Percentiles rank a stretch among this genome's conserved stretches.
Evolutionary conservation across 2,329 filamentous ascomycete genomes (phyloP).

Genomic region (Fusarium palustre): DNA sequence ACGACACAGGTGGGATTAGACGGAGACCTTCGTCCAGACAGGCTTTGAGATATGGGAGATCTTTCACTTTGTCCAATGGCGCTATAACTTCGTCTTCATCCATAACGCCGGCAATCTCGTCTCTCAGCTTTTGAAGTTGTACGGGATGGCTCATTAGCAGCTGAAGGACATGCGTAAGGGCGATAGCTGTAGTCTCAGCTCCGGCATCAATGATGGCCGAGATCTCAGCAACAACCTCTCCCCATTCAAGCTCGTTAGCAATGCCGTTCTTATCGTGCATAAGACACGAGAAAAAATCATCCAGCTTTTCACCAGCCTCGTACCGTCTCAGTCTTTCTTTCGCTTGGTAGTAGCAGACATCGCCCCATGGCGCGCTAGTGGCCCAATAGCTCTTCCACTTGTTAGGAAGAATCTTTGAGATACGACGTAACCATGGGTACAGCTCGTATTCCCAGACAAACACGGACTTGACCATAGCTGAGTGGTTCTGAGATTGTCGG

Average conservation of each 20-base stretch:
- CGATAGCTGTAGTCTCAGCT: slow-evolving; percentile 61
- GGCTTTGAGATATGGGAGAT: slow-evolving; percentile 64
- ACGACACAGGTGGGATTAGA: slow-evolving; percentile 48
- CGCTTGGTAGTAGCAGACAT: slow-evolving; percentile 54
- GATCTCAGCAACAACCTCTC: slow-evolving; percentile 68
- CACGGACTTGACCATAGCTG: slow-evolving; percentile 60
- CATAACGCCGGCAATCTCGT: slow-evolving; percentile 60
- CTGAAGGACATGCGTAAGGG: slow-evolving; percentile 65
- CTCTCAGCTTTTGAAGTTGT: slow-evolving; percentile 53
- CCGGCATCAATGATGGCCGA: slow-evolving; percentile 65
- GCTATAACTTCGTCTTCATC: slow-evolving; percentile 57
- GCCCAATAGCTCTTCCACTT: slow-evolving; percentile 48
- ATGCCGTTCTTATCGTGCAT: slow-evolving; percentile 61
- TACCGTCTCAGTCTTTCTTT: slow-evolving; percentile 39
- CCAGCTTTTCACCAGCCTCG: slow-evolving; percentile 63
- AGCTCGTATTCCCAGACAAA: slow-evolving; percentile 64
- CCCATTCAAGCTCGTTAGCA: slow-evolving; percentile 60
- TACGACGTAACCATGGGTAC: slow-evolving; percentile 60
- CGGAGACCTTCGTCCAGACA: slow-evolving; percentile 62
- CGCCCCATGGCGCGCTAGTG: slow-evolving; percentile 56
- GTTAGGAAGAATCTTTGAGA: slow-evolving; percentile 60
- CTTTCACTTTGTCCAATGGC: slow-evolving; percentile 62
- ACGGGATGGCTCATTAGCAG: slow-evolving; percentile 61
- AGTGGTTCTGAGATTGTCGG: slow-evolving; percentile 63
- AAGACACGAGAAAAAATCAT: slow-evolving; percentile 68